Evolutionary conservation across 2,329 filamentous ascomycete species (phyloP), one percentile per base, ranked within the genome.

Genomic region (Apiospora hydei): DNA sequence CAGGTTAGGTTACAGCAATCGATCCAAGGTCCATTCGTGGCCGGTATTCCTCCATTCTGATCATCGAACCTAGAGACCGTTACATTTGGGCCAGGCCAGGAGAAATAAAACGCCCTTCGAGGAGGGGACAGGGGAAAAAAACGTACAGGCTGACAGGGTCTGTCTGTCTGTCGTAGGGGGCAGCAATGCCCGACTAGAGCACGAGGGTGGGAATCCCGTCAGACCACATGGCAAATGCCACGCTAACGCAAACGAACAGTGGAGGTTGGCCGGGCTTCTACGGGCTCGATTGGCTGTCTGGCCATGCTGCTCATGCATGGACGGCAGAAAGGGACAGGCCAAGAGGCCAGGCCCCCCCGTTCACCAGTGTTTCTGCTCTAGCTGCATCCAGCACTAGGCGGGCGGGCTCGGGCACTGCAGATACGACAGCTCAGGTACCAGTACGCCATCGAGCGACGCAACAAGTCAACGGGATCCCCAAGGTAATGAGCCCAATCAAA

Each of bases 151-250:
- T n/a, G 47, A 10, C 8, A 21, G 47, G 47, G 26, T 3, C 26
- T 30, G 26, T 14, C n/a, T 26, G 24, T 46, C 18, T 46, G n/a
- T 26, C 14, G 24, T n/a, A 24, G 10, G 49, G 46, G 18, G 21
- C 21, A 57, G 26, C 21, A 34, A 38, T 11, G 8, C 53, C 53
- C 53, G 30, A 38, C 30, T 38, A 61, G 16, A 21, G 53, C 53
- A 61, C 30, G 8, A 34, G 18, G 53, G 53, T 61, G 34, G 57
- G 57, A 41, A 64, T 64, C 57, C 57, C 57, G 57, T 64, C 57
- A 64, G 57, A 64, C 57, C 57, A 64, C 57, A 64, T 64, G 57
- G 57, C 57, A 64, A 64, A 64, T 41, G 18, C 57, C 57, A 64
- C 57, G 57, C 57, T 64, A 64, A 41, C n/a, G 57, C 34, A 64